Percentiles rank a stretch among this genome's conserved stretches.
Conservation (phyloP, 1,139 yeast species). For the Yamadazyma atmosphaerica region DNA sequence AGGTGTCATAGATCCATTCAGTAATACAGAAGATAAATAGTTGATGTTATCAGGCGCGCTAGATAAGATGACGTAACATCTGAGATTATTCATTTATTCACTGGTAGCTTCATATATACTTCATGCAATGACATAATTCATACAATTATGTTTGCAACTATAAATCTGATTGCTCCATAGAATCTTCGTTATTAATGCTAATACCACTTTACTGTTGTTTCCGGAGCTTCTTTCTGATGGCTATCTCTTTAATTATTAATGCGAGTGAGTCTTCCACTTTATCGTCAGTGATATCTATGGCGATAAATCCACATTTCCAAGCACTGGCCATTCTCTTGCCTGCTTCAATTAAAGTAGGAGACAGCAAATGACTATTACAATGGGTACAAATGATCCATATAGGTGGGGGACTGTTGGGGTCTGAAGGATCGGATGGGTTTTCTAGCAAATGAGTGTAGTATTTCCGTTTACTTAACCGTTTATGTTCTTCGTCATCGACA, state of each 20-base stretch:
- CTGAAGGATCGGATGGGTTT: slow-evolving; percentile 40
- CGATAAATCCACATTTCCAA: slow-evolving; percentile 68
- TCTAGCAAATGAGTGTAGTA: slow-evolving; percentile 18
- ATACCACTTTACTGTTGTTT: neutral
- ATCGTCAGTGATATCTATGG: slow-evolving; percentile 49
- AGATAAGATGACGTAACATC: too few species aligned
- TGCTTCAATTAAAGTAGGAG: slow-evolving; percentile 55
- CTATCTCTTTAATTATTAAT: slow-evolving; percentile 57
- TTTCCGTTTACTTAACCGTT: slow-evolving; percentile 17
- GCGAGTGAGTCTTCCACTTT: slow-evolving; percentile 58
- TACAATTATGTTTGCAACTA: too few species aligned
- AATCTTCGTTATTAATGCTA: too few species aligned
- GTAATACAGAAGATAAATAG: too few species aligned
- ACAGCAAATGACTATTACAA: slow-evolving; percentile 50
- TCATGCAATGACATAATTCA: too few species aligned
- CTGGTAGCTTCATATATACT: too few species aligned
- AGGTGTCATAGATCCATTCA: too few species aligned
- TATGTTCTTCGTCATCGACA: slow-evolving; percentile 18
- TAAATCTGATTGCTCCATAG: too few species aligned
- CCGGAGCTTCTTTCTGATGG: slow-evolving; percentile 40
- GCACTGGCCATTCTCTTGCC: slow-evolving; percentile 56
- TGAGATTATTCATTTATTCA: too few species aligned
- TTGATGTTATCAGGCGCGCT: too few species aligned
- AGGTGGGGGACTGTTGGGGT: slow-evolving; percentile 63
- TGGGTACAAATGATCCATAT: slow-evolving; percentile 68